Evolutionary conservation across 768 basidiomycete genomes (phyloP), one percentile per base, ranked within the genome.

Genomic region (Hortiboletus flavorubellus): DNA sequence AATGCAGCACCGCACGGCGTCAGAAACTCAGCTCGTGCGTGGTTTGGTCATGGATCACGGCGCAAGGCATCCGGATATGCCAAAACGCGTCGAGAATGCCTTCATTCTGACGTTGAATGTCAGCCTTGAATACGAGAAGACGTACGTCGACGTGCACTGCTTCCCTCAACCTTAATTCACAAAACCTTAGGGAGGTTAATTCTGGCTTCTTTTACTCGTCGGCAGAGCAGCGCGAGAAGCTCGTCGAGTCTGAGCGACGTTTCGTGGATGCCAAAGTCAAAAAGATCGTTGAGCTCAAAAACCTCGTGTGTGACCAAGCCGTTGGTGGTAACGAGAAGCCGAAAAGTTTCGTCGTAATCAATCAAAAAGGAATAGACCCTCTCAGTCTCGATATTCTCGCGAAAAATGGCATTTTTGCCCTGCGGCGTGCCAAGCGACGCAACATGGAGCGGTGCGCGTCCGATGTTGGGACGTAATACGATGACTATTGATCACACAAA

Each of bases 151-250:
- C 43, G 16, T 47, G n/a, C 55, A 64, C 57, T 52, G 56, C 50
- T 51, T 55, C 49, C 6, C 51, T 30, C 53, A 56, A 67, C 51
- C 57, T 56, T 53, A 50, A 60, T 55, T 60, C 47, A 66, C 51
- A 55, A 53, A 53, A 54, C 33, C 48, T 59, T 56, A 98, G 95
- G 61, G 97, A 99, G 81, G 93, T 99, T 68, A 99, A 99, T 77
- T 98, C 97, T 35, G 87, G 93, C 26, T 99, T 99, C 82, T 99
- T 98, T 80, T 99, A 99, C 76, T 97, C 95, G 4, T 93, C 93
- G 2, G 89, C 97, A 16, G 96, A 97, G 69, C 97, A 99, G 72
- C 87, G 97, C 38, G 97, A 99, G 74, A 98, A 98, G 75, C 86
- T 99, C 16, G 94, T 99, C 55, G 97, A 99, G 73, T 94, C 95